phyloP scores from a whole-genome alignment of 1,139 yeast genomes.

The Citeromyces siamensis region DNA sequence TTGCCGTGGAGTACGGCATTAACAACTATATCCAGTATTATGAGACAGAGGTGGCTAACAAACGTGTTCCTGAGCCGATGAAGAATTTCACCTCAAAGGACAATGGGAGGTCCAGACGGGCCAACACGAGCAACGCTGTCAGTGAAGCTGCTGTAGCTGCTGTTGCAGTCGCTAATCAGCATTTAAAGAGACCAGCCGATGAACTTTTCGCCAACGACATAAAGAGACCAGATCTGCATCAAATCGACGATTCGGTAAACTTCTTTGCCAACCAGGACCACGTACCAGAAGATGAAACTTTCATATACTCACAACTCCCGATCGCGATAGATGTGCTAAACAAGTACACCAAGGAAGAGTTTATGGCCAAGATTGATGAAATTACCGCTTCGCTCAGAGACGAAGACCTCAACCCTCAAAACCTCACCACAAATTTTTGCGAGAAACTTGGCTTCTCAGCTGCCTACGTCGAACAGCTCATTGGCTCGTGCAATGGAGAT shows the following conservation, averaged over 20 bases:
- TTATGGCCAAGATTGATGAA: slow-evolving; percentile 4
- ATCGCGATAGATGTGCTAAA: slow-evolving; percentile 3
- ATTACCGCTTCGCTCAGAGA: slow-evolving; percentile 1
- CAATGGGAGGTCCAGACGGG: slow-evolving; percentile 2
- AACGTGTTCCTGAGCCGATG: slow-evolving; percentile 37
- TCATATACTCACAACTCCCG: slow-evolving; percentile 1
- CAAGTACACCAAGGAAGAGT: slow-evolving; percentile 4
- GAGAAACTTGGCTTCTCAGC: slow-evolving; percentile 2
- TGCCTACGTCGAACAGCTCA: slow-evolving; percentile 1
- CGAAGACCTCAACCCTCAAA: slow-evolving; percentile 2
- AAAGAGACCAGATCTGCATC: slow-evolving; percentile 1
- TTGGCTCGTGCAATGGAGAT: slow-evolving; percentile 3
- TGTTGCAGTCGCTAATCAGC: slow-evolving; percentile 3
- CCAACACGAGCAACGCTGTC: slow-evolving; percentile 1
- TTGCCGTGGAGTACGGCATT: slow-evolving; percentile 47
- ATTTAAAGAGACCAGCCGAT: neutral
- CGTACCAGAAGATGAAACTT: slow-evolving; percentile 4
- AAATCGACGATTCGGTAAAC: slow-evolving; percentile 3
- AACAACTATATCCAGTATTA: slow-evolving; percentile 44
- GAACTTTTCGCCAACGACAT: slow-evolving; percentile 1
- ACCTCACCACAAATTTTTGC: neutral
- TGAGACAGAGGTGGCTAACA: slow-evolving; percentile 25
- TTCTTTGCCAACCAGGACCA: slow-evolving; percentile 3
- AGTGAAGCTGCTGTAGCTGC: slow-evolving; percentile 2
- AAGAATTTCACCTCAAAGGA: slow-evolving; percentile 17